Evolutionary conservation across 805 yeast species (phyloP), one percentile per base, ranked within the genome.

Genomic region (Deakozyma indianensis): DNA sequence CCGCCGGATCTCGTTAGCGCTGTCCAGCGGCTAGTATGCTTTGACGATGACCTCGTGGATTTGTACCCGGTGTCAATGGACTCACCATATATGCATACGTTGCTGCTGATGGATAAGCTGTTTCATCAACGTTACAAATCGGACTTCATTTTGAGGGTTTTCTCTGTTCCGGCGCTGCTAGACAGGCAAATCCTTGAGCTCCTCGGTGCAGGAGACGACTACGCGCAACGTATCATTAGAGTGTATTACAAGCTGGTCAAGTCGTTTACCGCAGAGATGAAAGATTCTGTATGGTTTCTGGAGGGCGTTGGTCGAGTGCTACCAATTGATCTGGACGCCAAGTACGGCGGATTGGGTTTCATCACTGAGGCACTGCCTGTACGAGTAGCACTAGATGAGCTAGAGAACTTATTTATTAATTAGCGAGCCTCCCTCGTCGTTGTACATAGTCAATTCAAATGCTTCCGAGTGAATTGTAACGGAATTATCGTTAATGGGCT

Each of bases 141-240:
- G 0, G 95, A 87, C 59, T 88, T 86, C 57, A 84, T 88, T 23
- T 63, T 90, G 27, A 66, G 96, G 42, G 81, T 88, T 15, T 87
- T 90, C 67, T 87, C 95, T 3, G 87, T 88, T 62, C 96, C 96
- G 4, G 97, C 96, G 0, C 63, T 90, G 43, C 67, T 90, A 53
- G 96, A 90, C 59, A 83, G 80, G 59, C 74, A 77, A 20, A 83
- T 90, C 52, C 67, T 88, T 28, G 78, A 83, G 1, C 61, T 86
- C 38, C 69, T 90, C 41, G 83, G 84, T 77, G 74, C 80, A 9
- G 94, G 95, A 42, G 96, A 90, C 62, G 63, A 80, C 27, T 75
- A 80, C 43, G 94, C 96, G 2, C 85, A 85, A 86, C 69, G 94
- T 53, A 85, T 90, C 50, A 84, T 90, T 84, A 70, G 94, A 53